Evolutionary conservation across 2,329 filamentous ascomycete genomes (phyloP), one percentile per base, ranked within the genome.

Genomic region (Dissoconium aciculare): DNA sequence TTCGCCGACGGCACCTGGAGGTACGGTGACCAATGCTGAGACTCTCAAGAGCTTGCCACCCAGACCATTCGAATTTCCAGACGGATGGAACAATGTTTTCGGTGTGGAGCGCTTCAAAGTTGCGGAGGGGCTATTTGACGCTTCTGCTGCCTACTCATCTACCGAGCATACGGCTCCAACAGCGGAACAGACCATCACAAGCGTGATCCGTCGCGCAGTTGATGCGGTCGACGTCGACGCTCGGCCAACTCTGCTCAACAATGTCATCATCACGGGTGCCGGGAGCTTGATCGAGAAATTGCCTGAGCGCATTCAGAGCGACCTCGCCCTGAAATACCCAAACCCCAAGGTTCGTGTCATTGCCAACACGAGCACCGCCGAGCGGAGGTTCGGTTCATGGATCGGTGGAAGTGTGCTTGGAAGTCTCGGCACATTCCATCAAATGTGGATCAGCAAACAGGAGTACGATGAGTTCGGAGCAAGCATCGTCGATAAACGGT

Each of bases 391-490:
- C 56, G 85, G 82, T 13, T 76, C 81, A 29, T 98, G 89, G 87
- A 84, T 98, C 44, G 89, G 91, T 27, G 89, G 89, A 27, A 94
- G 84, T 58, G 94, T 98, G 46, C 63, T 98, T 44, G 85, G 82
- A 5, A 94, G 85, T 57, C 58, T 98, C 59, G 91, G 91, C 6
- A 93, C 85, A 10, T 98, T 98, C 60, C 89, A 98, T 62, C 89
- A 98, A 46, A 87, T 98, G 79, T 98, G 89, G 89, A 91, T 98
- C 46, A 87, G 78, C 14, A 82, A 75, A 57, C 92, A 93, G 65
- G 89, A 98, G 63, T 95, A 94, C 49, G 84, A 94, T 41, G 91
- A 98, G 64, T 85, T 93, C 55, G 89, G 89, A 2, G 64, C 75
- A 4, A 73, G 73, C 41, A 85, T 95, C 46, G 81, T 95, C 26